Evolutionary conservation across 345 rosid species (phyloP).

Genomic region (Citrus unshiu): DNA sequence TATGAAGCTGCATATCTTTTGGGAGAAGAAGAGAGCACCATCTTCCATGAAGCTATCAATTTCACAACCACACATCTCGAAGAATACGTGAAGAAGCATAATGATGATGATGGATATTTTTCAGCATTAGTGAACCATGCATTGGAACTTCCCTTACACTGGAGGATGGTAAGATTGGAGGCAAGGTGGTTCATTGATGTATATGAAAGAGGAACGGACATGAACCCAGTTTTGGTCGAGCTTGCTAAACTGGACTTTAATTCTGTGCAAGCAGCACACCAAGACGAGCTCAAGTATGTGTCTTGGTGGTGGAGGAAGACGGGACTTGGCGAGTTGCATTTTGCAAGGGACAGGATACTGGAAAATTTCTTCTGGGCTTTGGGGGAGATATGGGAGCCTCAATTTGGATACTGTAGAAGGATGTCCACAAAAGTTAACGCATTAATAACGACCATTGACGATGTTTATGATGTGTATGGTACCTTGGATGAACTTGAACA

Average conservation of each 20-base stretch:
- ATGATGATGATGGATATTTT: background rate
- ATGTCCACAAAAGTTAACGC: conserved; percentile 16
- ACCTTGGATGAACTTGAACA: background rate
- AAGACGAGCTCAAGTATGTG: conserved; percentile 33
- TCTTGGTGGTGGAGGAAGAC: conserved; percentile 47
- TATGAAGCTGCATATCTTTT: background rate
- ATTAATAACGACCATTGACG: conserved; percentile 24
- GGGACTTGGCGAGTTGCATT: conserved; percentile 23
- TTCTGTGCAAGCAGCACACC: conserved; percentile 34
- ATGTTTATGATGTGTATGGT: conserved; percentile 12
- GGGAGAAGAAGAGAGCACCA: background rate
- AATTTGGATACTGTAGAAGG: conserved; percentile 21
- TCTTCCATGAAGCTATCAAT: background rate
- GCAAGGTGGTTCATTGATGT: conserved; percentile 48
- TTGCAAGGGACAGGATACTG: conserved; percentile 36
- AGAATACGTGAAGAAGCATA: background rate
- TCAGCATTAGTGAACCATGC: conserved; percentile 26
- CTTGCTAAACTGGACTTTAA: conserved; percentile 49
- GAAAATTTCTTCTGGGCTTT: conserved; percentile 33
- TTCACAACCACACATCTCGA: background rate
- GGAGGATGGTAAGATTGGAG: conserved; percentile 46
- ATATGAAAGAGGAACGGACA: conserved; percentile 16
- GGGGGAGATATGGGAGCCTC: conserved; percentile 27
- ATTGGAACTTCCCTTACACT: conserved; percentile 32
- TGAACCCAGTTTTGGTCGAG: conserved; percentile 29